Conservation (phyloP, 2,329 filamentous ascomycete genomes). For the Trichoderma atroviride region DNA sequence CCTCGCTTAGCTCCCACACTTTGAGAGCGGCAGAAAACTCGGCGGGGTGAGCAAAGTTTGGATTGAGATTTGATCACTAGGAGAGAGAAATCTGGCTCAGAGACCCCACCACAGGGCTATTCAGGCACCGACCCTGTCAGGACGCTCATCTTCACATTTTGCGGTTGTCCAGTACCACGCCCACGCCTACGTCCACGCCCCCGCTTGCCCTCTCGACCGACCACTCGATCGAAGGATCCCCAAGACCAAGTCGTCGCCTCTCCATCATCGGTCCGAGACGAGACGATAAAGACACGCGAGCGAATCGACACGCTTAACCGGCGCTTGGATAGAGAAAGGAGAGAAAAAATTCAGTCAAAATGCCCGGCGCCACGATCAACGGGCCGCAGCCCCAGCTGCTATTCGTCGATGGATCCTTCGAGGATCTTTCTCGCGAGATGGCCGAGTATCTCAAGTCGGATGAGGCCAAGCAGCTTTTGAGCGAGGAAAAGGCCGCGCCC, state of each 20-base stretch:
- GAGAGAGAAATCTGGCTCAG: constrained; percentile 13
- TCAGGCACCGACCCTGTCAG: constrained; percentile 39
- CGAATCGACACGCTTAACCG: constrained; percentile 8
- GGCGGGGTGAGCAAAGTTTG: constrained; percentile 39
- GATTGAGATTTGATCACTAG: constrained; percentile 25
- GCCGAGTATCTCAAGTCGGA: constrained; percentile 88
- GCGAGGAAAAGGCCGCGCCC: constrained; percentile 65
- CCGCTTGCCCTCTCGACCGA: constrained; percentile 28
- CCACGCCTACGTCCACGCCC: constrained; percentile 28
- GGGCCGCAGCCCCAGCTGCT: constrained; percentile 61
- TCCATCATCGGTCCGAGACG: constrained; percentile 6
- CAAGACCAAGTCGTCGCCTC: constrained; percentile 5
- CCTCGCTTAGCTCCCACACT: constrained; percentile 49
- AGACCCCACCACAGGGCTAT: constrained; percentile 46
- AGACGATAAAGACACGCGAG: constrained; percentile 27
- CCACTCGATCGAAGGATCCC: constrained; percentile 23
- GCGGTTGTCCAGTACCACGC: constrained; percentile 32
- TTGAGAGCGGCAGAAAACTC: constrained; percentile 43
- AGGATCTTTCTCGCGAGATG: constrained; percentile 92
- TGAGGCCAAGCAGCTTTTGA: constrained; percentile 73
- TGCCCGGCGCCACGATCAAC: constrained; percentile 43
- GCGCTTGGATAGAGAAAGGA: constrained; percentile 25
- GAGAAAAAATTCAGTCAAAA: constrained; percentile 29
- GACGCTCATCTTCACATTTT: constrained; percentile 37
- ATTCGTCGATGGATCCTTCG: constrained; percentile 88